A percentile compares a stretch with the other conserved stretches of the same genome.
phyloP scores from a whole-genome alignment of 495 filamentous ascomycete genomes.

The Penicillium paxilli region DNA sequence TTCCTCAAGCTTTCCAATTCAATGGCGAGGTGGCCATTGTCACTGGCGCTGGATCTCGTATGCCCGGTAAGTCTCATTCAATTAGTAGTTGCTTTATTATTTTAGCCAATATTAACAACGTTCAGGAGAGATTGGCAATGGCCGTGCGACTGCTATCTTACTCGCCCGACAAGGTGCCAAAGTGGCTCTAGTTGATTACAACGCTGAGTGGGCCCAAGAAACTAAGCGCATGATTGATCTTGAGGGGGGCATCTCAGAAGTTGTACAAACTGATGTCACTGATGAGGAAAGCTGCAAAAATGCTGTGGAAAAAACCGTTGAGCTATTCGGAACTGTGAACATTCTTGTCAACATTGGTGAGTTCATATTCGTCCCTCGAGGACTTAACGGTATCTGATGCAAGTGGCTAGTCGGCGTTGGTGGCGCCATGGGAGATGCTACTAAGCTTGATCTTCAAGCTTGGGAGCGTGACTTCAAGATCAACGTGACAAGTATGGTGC shows the following conservation, averaged over 20 bases:
- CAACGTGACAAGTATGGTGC: conserved; percentile 54
- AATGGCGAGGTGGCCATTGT: conserved; percentile 7
- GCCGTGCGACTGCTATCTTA: conserved; percentile 3
- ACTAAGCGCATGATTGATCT: conserved; percentile 4
- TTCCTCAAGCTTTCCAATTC: not conserved
- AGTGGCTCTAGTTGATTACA: conserved; percentile 2
- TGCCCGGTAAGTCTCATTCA: not conserved
- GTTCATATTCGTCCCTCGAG: not conserved
- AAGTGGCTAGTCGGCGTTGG: conserved; percentile 37
- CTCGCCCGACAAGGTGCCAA: conserved; percentile 8
- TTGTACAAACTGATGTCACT: conserved; percentile 36
- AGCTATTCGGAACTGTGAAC: conserved; percentile 43
- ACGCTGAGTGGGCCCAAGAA: conserved; percentile 2
- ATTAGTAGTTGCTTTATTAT: not conserved
- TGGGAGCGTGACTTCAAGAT: conserved; percentile 48
- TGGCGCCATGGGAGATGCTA: conserved; percentile 46
- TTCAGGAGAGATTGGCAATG: not conserved
- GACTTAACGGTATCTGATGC: not conserved
- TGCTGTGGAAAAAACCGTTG: conserved; percentile 32
- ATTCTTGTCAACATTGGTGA: conserved; percentile 50
- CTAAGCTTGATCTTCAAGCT: conserved; percentile 46
- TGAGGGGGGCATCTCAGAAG: not conserved
- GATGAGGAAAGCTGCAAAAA: conserved; percentile 35
- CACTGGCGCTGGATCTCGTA: conserved; percentile 8
- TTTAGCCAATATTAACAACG: not conserved